Conservation (phyloP, 2,329 filamentous ascomycete species). For the Cryphonectria japonica region DNA sequence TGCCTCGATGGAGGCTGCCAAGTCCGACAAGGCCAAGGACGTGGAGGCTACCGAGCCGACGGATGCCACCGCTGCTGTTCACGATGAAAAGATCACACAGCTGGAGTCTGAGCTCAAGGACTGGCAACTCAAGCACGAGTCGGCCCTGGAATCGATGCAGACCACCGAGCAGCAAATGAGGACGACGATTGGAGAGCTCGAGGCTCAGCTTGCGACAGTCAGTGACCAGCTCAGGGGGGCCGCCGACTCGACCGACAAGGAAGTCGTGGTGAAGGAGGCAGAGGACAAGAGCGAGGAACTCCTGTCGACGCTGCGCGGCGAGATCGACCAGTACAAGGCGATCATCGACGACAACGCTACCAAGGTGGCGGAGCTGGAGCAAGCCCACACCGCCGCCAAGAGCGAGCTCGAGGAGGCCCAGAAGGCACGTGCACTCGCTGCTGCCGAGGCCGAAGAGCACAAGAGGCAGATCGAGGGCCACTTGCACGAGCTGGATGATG, state of each 20-base stretch:
- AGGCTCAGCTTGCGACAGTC: constrained; percentile 49
- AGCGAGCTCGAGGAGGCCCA: constrained; percentile 69
- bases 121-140: constrained; percentile 78
- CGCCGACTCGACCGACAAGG: constrained; percentile 27
- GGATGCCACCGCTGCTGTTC: constrained; percentile 41
- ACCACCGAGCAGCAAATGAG: constrained; percentile 74
- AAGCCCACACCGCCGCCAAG: constrained; percentile 68
- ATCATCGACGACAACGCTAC: constrained; percentile 70
- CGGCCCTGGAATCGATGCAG: constrained; percentile 71
- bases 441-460: constrained; percentile 49
- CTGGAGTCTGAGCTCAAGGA: constrained; percentile 72
- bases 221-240: constrained; percentile 23
- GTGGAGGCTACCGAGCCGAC: constrained; percentile 35
- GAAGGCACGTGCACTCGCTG: constrained; percentile 59
- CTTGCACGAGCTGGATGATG: constrained; percentile 69
- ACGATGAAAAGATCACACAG: constrained; percentile 63
- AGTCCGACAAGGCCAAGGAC: constrained; percentile 34
- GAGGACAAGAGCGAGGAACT: constrained; percentile 62
- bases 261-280: constrained; percentile 49
- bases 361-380: constrained; percentile 75
- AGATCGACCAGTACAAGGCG: constrained; percentile 81
- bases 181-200: constrained; percentile 73
- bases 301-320: constrained; percentile 65
- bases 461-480: constrained; percentile 33
- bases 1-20: constrained; percentile 45